phyloP scores from a whole-genome alignment of 2,329 filamentous ascomycete genomes.

The Claviceps sp. region DNA sequence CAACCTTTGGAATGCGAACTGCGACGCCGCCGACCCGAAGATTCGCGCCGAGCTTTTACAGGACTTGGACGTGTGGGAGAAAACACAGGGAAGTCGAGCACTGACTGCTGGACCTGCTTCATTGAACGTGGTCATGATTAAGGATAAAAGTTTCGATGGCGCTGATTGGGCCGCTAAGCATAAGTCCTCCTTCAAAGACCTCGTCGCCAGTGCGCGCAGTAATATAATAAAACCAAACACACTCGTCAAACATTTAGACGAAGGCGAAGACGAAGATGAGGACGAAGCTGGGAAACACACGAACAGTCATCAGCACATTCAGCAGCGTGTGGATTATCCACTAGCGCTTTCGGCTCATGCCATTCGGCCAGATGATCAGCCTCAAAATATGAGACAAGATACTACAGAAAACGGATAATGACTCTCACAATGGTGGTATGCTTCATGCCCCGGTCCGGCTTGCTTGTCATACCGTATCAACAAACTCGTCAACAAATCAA shows the following conservation, averaged over 20 bases:
- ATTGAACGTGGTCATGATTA: slow-evolving; percentile 39
- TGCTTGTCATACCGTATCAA: not conserved
- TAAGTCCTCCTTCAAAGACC: slow-evolving; percentile 58
- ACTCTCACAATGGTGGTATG: not conserved
- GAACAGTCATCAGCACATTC: not conserved
- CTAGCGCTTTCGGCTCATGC: not conserved
- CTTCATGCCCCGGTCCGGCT: not conserved
- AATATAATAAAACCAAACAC: slow-evolving; percentile 24
- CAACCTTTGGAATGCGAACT: slow-evolving; percentile 94
- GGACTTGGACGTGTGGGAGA: slow-evolving; percentile 79
- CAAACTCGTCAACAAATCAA: not conserved
- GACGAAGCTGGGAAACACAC: slow-evolving; percentile 1
- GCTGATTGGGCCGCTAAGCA: slow-evolving; percentile 62
- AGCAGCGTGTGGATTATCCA: not conserved
- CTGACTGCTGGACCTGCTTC: slow-evolving; percentile 20
- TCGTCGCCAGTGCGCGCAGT: slow-evolving; percentile 61
- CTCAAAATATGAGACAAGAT: not conserved
- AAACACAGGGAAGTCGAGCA: slow-evolving; percentile 56
- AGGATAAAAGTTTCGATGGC: slow-evolving; percentile 80
- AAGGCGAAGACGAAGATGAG: not conserved
- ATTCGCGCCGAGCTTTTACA: slow-evolving; percentile 56
- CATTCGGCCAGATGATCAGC: not conserved
- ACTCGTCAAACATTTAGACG: not conserved
- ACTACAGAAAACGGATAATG: not conserved
- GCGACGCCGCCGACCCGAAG: slow-evolving; percentile 65